Percentiles rank a stretch among this genome's conserved stretches.
phyloP scores from a whole-genome alignment of 176 grass and related monocot species.

The Eragrostis curvula region DNA sequence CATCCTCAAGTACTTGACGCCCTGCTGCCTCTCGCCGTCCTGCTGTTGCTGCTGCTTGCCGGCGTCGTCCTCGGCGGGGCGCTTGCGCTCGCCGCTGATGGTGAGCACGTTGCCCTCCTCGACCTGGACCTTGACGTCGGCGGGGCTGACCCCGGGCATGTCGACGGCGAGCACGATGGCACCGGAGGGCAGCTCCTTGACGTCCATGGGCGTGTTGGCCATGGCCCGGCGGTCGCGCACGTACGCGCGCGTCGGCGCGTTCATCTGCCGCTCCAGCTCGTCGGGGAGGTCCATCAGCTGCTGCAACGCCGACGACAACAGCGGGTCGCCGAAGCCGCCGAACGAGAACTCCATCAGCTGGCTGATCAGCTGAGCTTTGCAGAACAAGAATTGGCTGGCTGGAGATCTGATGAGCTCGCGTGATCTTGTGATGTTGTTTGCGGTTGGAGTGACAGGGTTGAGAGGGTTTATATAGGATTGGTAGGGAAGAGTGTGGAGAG shows the following conservation, averaged over 20 bases:
- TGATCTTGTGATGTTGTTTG: background rate
- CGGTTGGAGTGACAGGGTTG: background rate
- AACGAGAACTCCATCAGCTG: background rate
- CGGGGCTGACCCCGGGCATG: conserved; percentile 55
- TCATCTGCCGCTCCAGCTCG: conserved; percentile 61
- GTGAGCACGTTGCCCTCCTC: conserved; percentile 69
- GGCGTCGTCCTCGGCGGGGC: conserved; percentile 39
- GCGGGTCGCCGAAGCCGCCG: conserved; percentile 40
- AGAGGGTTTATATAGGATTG: conserved; percentile 4
- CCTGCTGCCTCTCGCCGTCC: background rate
- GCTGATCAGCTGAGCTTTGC: background rate
- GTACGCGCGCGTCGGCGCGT: conserved; percentile 60
- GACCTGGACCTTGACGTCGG: conserved; percentile 64
- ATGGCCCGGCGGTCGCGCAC: conserved; percentile 67
- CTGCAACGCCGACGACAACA: conserved; percentile 31
- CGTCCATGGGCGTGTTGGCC: conserved; percentile 75
- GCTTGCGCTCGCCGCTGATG: conserved; percentile 68
- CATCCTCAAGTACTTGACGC: conserved; percentile 61
- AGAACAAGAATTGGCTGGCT: background rate
- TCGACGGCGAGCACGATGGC: conserved; percentile 51
- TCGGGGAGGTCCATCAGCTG: conserved; percentile 64
- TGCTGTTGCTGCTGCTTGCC: background rate
- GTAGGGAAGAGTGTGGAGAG: conserved; percentile 26
- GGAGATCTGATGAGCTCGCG: background rate
- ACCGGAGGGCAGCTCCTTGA: conserved; percentile 67